These are phyloP conservation scores for Globisporangium radiosum DNA, from an alignment of 352 stramenopile genomes.

Conservation along the genomic window DNA sequence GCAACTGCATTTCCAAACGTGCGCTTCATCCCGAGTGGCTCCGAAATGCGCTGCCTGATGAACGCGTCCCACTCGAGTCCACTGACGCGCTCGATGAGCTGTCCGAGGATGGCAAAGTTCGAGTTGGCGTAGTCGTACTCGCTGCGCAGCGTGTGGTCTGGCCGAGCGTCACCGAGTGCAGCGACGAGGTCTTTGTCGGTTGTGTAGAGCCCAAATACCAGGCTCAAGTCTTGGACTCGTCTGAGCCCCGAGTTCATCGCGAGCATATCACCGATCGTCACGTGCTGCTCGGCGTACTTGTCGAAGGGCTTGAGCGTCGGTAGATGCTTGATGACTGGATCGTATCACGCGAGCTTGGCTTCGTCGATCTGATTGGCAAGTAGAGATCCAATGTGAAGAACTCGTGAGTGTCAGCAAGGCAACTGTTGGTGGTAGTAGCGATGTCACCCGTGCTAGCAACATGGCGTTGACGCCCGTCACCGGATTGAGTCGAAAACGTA, in stretches of 20 bases:
- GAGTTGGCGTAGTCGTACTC: constrained; percentile 53
- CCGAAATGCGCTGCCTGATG: constrained; percentile 26
- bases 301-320: constrained; percentile 33
- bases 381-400: no score
- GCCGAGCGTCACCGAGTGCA: constrained; percentile 28
- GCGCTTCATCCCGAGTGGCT: no score
- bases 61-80: constrained; percentile 49
- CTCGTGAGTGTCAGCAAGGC: no score
- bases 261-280: constrained; percentile 25
- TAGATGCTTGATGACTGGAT: constrained; percentile 48
- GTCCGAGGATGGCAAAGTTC: constrained; percentile 54
- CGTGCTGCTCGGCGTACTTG: no score
- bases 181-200: constrained; percentile 34
- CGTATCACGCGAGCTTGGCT: constrained; percentile 35
- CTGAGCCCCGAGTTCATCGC: constrained; percentile 28
- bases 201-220: constrained; percentile 26
- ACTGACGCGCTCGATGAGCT: constrained; percentile 43
- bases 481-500: constrained; percentile 1
- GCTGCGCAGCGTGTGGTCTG: constrained; percentile 31
- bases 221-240: constrained; percentile 15
- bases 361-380: constrained; percentile 28
- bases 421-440: no score
- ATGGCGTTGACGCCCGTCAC: no score
- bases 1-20: no score
- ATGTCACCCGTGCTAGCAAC: no score